Evolutionary conservation across 2,329 filamentous ascomycete genomes (phyloP).

Genomic region (Claviceps maximensis): DNA sequence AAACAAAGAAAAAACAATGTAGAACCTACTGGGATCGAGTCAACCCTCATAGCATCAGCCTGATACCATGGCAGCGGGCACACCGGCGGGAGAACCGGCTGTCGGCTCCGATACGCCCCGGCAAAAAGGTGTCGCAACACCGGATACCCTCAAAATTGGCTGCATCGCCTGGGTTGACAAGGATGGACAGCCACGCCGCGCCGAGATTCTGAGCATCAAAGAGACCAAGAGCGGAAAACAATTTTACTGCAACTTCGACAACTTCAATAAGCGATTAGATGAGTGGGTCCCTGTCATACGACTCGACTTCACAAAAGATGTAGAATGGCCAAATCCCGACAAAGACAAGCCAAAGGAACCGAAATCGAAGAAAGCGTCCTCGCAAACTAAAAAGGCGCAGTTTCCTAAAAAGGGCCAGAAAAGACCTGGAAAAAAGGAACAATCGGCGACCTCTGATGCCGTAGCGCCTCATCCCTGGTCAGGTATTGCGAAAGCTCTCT

Average conservation of each 20-base stretch:
- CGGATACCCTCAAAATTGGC: slow-evolving; percentile 58
- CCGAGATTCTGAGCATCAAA: slow-evolving; percentile 91
- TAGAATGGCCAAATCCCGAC: slow-evolving; percentile 91
- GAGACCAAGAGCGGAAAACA: slow-evolving; percentile 77
- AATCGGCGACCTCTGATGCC: slow-evolving; percentile 39
- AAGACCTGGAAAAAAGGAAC: slow-evolving; percentile 40
- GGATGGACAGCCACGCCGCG: slow-evolving; percentile 76
- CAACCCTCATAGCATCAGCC: not conserved
- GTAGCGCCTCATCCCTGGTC: slow-evolving; percentile 41
- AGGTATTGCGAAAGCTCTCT: slow-evolving; percentile 14
- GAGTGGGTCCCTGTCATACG: slow-evolving; percentile 81
- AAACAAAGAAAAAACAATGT: not conserved
- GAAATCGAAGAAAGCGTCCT: slow-evolving; percentile 59
- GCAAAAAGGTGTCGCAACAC: slow-evolving; percentile 69
- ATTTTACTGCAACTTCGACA: slow-evolving; percentile 95
- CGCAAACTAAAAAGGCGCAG: slow-evolving; percentile 44
- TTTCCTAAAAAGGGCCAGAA: slow-evolving; percentile 46
- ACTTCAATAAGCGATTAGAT: slow-evolving; percentile 77
- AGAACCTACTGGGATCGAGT: not conserved
- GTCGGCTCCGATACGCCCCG: slow-evolving; percentile 45
- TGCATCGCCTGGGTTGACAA: slow-evolving; percentile 50
- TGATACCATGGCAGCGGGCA: slow-evolving; percentile 39
- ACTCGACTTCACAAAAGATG: slow-evolving; percentile 78
- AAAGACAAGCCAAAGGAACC: slow-evolving; percentile 64
- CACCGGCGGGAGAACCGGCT: slow-evolving; percentile 35